phyloP scores from a whole-genome alignment of 2,329 filamentous ascomycete species.

The Tolypocladium guangdongense region DNA sequence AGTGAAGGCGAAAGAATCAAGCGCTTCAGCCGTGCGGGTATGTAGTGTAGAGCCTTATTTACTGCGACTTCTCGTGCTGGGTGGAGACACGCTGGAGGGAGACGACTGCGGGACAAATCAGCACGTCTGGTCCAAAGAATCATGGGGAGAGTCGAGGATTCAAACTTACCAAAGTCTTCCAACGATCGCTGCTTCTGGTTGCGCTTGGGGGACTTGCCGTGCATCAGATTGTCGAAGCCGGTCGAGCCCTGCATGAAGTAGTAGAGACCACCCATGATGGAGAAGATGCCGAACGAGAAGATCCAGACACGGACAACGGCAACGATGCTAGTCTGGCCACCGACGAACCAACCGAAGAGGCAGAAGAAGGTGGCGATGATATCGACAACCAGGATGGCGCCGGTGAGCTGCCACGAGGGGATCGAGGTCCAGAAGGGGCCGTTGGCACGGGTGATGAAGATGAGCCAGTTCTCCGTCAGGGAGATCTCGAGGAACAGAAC shows the following conservation, averaged over 20 bases:
- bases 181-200: slow-evolving; percentile 73
- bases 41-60: slow-evolving; percentile 29
- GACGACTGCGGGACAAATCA: slow-evolving; percentile 49
- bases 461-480: slow-evolving; percentile 89
- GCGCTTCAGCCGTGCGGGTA: slow-evolving; percentile 25
- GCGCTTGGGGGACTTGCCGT: slow-evolving; percentile 75
- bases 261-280: slow-evolving; percentile 61
- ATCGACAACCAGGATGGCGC: slow-evolving; percentile 72
- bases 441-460: slow-evolving; percentile 91
- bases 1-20: slow-evolving; percentile 26
- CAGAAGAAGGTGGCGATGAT: slow-evolving; percentile 77
- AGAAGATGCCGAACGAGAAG: slow-evolving; percentile 85
- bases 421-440: slow-evolving; percentile 86
- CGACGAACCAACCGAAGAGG: slow-evolving; percentile 72
- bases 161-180: slow-evolving; percentile 74
- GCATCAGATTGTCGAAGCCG: slow-evolving; percentile 87
- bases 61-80: slow-evolving; percentile 81
- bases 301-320: slow-evolving; percentile 84
- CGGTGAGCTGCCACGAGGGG: slow-evolving; percentile 73
- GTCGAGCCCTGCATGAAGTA: slow-evolving; percentile 73
- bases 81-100: slow-evolving; percentile 83
- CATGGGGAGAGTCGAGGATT: background rate
- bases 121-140: background rate
- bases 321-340: slow-evolving; percentile 61
- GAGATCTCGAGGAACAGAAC: slow-evolving; percentile 86